phyloP scores from a whole-genome alignment of 345 rosid genomes.

The Raphanus sativus region DNA sequence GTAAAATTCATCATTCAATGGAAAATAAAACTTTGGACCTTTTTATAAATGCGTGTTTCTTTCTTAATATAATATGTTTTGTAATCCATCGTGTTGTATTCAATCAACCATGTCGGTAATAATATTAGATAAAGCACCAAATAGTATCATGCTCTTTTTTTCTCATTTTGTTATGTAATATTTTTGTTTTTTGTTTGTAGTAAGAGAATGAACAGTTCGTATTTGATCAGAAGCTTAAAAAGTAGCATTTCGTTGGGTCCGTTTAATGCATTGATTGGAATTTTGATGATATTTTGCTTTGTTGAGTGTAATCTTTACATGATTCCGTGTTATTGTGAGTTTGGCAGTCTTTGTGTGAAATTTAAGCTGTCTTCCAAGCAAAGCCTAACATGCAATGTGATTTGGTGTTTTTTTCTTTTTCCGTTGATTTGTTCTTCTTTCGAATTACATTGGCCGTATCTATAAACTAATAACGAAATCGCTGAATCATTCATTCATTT shows the following conservation, averaged over 20 bases:
- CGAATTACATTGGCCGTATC: constrained; percentile 4
- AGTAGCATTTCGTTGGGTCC: constrained; percentile 14
- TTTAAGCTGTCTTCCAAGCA: constrained; percentile 39
- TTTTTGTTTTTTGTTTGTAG: background rate
- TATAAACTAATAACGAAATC: background rate
- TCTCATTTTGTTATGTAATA: background rate
- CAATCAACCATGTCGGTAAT: constrained; percentile 22
- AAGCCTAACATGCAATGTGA: constrained; percentile 24
- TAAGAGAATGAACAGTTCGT: constrained; percentile 7
- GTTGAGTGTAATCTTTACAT: background rate
- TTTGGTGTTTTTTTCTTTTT: background rate
- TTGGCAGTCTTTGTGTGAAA: constrained; percentile 4
- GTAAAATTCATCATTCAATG: constrained; percentile 7
- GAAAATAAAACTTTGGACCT: constrained; percentile 8
- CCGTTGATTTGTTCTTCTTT: background rate
- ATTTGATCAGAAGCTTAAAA: background rate
- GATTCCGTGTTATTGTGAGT: constrained; percentile 23
- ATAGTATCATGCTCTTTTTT: constrained; percentile 2
- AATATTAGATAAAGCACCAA: background rate
- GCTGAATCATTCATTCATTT: constrained; percentile 11
- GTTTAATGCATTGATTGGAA: background rate
- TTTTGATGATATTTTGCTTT: background rate
- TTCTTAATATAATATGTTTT: background rate
- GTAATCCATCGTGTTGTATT: constrained; percentile 3
- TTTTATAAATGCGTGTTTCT: background rate